These are phyloP conservation scores for Atalantia buxifolia DNA, from an alignment of 345 rosid genomes.

Conservation along the genomic window DNA sequence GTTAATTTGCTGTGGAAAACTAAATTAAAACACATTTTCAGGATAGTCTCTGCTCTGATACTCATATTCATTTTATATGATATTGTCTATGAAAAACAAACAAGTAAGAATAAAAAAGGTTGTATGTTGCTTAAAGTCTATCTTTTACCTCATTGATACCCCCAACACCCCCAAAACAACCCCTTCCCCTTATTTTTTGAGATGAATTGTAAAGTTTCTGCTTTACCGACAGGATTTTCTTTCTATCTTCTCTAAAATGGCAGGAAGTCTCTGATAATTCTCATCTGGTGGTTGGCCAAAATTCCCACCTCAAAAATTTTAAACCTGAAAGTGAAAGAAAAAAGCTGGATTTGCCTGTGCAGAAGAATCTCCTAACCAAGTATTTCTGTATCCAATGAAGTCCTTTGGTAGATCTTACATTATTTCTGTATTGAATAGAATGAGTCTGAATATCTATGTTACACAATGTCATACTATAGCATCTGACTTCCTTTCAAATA, in stretches of 20 bases:
- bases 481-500: not conserved
- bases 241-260: constrained; percentile 6
- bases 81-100: not conserved
- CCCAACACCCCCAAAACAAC: too few relatives aligned
- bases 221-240: not conserved
- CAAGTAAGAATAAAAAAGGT: not conserved
- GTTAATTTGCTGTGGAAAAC: not conserved
- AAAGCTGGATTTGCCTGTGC: constrained; percentile 87
- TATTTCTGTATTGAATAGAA: too few relatives aligned
- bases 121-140: constrained; percentile 13
- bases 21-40: not conserved
- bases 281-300: constrained; percentile 22
- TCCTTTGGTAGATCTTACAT: constrained; percentile 7
- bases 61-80: not conserved
- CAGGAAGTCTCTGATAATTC: constrained; percentile 50
- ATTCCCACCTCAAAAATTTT: constrained; percentile 29
- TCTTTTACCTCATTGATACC: not conserved
- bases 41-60: not conserved
- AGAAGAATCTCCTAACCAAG: constrained; percentile 88
- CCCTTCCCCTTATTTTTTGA: not conserved
- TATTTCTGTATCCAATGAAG: constrained; percentile 85
- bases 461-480: not conserved
- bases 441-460: not conserved
- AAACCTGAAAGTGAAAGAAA: constrained; percentile 54
- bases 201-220: not conserved